Base-by-base conservation (phyloP, 2,329 filamentous ascomycete species). In the Sclerotinia spermophila region DNA sequence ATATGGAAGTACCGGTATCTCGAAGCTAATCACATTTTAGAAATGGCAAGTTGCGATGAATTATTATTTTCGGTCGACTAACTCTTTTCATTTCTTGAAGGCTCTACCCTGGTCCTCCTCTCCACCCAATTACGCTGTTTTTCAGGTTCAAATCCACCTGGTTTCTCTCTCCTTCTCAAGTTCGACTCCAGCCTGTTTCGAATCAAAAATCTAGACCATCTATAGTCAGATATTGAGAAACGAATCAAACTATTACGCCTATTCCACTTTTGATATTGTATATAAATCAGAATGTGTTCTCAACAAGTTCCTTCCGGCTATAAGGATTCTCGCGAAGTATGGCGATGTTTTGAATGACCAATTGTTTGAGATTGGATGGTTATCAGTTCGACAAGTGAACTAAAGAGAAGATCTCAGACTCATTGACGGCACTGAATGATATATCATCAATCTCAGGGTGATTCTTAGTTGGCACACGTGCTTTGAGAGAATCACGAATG, bases 211-310 rank as follows among this genome's bases (percentile, higher is more conserved):
- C 30, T 13, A 48, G 33, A 38, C 5, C 5, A 35, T 13, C 17
- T 38, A 33, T 6, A 13, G 10, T 40, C 24, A n/a, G 15, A 42
- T 10, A 13, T 27, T 7, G 3, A 17, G 33, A 24, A n/a, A 15
- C 21, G 4, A 24, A 15, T 19, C 30, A 51, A 11, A 33, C 7
- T 5, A n/a, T 42, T 11, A 55, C 35, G 15, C 21, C 19, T n/a
- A 58, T 35, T 69, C 76, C 76, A 45, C 74, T 78, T 73, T 77
- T 74, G 53, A 77, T 69, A 72, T 79, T 75, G 71, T 72, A 76
- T 19, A 76, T 68, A 51, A 73, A 77, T 1, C 76, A 74, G 55
- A 51, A 55, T 33, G 72, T 68, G 17, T 68, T 69, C 24, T 76
- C 72, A 1, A 64, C 73, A 27, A 78, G 72, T 61, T 76, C 73